Evolutionary conservation across 257 asterid genomes (phyloP), one percentile per base, ranked within the genome.

Genomic region (Schizonepeta tenuifolia): DNA sequence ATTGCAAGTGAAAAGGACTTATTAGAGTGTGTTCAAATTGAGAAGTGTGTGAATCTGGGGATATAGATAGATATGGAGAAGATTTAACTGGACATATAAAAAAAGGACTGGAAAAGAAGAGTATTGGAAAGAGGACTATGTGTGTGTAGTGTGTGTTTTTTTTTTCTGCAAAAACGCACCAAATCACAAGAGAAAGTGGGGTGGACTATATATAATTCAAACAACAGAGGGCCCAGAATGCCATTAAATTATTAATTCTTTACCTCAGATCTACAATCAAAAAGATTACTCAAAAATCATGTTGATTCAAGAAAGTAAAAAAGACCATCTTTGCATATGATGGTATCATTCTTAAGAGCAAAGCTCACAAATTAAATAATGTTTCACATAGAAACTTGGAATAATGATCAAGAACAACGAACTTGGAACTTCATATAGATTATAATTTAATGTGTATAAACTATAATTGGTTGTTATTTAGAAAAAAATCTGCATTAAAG

Each of bases 41-140:
- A 18, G 68, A 3, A 62, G 50, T 12, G 28, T 12, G 66, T 70
- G 82, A 80, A 83, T 80, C 85, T 80, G 70, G 78, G 65, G 36
- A 31, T 22, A 72, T 33, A 62, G 65, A 63, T 10, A 15, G 17
- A n/a, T 44, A 41, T 33, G 54, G 15, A 49, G 54, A 33, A 40
- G 70, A 64, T 36, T 56, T 15, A 24, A 50, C 40, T 66, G 75
- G 36, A 35, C 46, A 13, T 8, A 46, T 26, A 41, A 54, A 38
- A 35, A 33, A 31, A 40, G 33, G 68, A 54, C 41, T 31, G 24
- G 22, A 22, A 4, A 41, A n/a, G 17, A 53, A 71, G 50, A 49
- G 55, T 49, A 51, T 18, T 18, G 57, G 57, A 51, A 8, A 56
- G 72, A 22, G 66, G 15, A 24, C 7, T 13, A 44, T 24, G 44